phyloP scores from a whole-genome alignment of 306 rosid genomes.

The Albizia julibrissin region DNA sequence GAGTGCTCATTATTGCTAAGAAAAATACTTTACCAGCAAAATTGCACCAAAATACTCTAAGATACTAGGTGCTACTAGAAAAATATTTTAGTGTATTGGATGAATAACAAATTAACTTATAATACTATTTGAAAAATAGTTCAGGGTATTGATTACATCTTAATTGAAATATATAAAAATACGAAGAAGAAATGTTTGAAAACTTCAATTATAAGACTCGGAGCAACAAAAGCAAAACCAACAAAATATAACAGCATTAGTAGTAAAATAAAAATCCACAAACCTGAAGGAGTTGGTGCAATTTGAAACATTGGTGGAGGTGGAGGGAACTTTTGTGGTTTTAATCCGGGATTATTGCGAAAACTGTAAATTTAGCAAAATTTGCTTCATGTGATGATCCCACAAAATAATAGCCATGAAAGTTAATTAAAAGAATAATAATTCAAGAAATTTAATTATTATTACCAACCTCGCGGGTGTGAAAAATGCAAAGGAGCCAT shows the following conservation, averaged over 20 bases:
- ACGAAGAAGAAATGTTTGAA: neutral
- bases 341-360: neutral
- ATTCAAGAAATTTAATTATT: neutral
- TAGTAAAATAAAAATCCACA: neutral
- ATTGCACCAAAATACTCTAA: too few relatives aligned
- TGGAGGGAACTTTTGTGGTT: neutral
- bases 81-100: neutral
- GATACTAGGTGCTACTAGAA: too few relatives aligned
- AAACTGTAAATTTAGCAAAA: neutral
- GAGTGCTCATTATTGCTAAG: too few relatives aligned
- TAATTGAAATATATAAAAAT: too few relatives aligned
- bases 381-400: neutral
- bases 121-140: too few relatives aligned
- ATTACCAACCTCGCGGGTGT: neutral
- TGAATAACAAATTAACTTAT: too few relatives aligned
- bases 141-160: too few relatives aligned
- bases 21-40: too few relatives aligned
- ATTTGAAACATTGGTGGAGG: neutral
- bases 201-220: neutral
- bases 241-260: neutral
- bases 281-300: constrained; percentile 7
- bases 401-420: neutral
- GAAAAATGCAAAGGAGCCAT: neutral
- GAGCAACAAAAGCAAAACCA: neutral
- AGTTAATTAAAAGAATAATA: neutral